phyloP scores from a whole-genome alignment of 192 early-diverging fungal genomes.

The Coemansia sp. region DNA sequence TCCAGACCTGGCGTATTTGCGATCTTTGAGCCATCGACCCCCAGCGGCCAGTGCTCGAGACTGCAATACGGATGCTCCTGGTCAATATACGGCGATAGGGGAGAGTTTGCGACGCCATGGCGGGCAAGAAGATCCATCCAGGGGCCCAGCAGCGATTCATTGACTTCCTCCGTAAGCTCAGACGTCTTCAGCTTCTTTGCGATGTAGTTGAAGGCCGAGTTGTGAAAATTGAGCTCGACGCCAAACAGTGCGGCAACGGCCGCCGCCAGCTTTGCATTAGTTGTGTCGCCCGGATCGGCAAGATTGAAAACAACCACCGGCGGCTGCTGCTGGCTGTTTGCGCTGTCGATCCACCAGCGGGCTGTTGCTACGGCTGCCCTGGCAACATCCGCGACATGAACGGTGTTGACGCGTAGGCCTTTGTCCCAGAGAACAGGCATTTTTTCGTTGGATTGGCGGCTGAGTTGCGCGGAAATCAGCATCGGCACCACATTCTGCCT shows the following conservation, averaged over 20 bases:
- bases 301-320: slow-evolving; percentile 72
- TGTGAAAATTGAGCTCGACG: slow-evolving; percentile 37
- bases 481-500: slow-evolving; percentile 73
- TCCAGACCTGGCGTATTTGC: slow-evolving; percentile 65
- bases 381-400: slow-evolving; percentile 87
- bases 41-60: slow-evolving; percentile 63
- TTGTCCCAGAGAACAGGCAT: slow-evolving; percentile 96
- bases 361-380: slow-evolving; percentile 64
- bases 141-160: slow-evolving; percentile 90
- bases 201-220: slow-evolving; percentile 44
- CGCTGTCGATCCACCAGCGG: slow-evolving; percentile 50
- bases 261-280: slow-evolving; percentile 55
- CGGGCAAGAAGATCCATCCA: slow-evolving; percentile 85
- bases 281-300: slow-evolving; percentile 84
- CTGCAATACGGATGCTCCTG: slow-evolving; percentile 86
- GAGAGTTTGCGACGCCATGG: slow-evolving; percentile 74
- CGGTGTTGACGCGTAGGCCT: slow-evolving; percentile 90
- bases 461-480: slow-evolving; percentile 90
- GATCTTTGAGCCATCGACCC: slow-evolving; percentile 85
- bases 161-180: slow-evolving; percentile 88
- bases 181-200: slow-evolving; percentile 71
- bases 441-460: slow-evolving; percentile 74
- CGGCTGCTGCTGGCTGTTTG: neutral
- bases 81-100: slow-evolving; percentile 92
- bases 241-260: slow-evolving; percentile 32